These are phyloP conservation scores for Fagopyrum esculentum DNA, from an alignment of 148 eudicot species.

Conservation along the genomic window DNA sequence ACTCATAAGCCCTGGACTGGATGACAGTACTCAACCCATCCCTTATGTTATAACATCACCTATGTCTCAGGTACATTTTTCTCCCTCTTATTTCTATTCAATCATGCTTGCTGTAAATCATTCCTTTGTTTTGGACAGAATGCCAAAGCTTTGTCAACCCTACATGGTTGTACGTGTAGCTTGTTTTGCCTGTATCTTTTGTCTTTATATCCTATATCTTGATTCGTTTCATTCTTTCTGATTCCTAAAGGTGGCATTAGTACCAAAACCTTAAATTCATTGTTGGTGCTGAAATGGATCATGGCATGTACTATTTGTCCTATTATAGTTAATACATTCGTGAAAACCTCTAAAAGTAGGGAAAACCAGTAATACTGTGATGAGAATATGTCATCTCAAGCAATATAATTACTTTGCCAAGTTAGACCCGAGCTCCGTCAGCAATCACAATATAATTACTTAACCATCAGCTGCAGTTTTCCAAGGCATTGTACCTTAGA, in stretches of 20 bases:
- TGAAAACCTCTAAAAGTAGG: neutral
- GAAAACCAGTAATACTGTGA: neutral
- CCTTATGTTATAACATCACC: too few relatives aligned
- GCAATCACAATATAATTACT: too few relatives aligned
- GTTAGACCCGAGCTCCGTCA: neutral
- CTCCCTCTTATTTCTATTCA: too few relatives aligned
- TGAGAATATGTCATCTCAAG: neutral
- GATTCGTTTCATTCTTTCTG: neutral
- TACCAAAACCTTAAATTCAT: neutral
- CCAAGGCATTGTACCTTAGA: too few relatives aligned
- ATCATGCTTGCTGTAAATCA: too few relatives aligned
- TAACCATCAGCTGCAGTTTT: too few relatives aligned
- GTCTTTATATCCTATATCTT: neutral
- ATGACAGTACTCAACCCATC: too few relatives aligned
- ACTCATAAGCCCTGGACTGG: too few relatives aligned
- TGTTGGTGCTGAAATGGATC: neutral
- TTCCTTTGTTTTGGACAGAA: too few relatives aligned
- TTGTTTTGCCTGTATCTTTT: neutral
- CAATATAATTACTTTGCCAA: neutral
- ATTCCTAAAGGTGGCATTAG: neutral
- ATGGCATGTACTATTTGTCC: slow-evolving; percentile 1
- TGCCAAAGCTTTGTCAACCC: too few relatives aligned
- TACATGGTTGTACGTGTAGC: neutral
- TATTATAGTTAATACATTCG: neutral
- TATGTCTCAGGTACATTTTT: too few relatives aligned